phyloP scores from a whole-genome alignment of 345 rosid genomes.

The Odontarrhena argentea region DNA sequence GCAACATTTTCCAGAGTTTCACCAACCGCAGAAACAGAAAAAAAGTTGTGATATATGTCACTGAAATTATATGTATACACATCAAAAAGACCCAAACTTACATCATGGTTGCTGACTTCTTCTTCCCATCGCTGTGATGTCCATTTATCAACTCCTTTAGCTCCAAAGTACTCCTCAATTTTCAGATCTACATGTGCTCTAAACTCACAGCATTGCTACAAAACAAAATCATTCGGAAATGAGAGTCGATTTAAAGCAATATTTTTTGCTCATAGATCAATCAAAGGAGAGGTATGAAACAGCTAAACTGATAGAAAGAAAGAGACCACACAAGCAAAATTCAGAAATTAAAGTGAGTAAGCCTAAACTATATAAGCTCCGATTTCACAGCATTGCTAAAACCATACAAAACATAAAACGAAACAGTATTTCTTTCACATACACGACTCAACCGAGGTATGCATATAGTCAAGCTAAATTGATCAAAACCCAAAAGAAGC shows the following conservation, averaged over 20 bases:
- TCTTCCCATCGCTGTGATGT: conserved; percentile 59
- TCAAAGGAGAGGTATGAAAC: no score
- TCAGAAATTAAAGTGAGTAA: no score
- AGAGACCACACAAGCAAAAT: no score
- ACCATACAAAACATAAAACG: not conserved
- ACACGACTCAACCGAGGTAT: conserved; percentile 2
- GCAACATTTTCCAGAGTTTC: not conserved
- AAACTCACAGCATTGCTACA: conserved; percentile 72
- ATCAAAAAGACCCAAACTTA: conserved; percentile 40
- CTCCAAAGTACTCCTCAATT: conserved; percentile 75
- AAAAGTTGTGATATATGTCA: not conserved
- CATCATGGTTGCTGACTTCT: conserved; percentile 66
- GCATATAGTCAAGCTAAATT: no score
- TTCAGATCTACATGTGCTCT: conserved; percentile 45
- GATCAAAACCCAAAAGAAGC: no score
- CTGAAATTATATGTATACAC: conserved; percentile 9
- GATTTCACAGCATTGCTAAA: no score
- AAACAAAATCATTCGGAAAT: not conserved
- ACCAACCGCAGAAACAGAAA: not conserved
- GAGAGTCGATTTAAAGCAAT: not conserved
- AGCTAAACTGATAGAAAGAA: no score
- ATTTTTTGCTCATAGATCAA: no score
- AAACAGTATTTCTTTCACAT: not conserved
- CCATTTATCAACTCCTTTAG: conserved; percentile 80
- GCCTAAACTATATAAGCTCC: no score